Evolutionary conservation across 371 early-diverging fungal genomes (phyloP).

Genomic region (Haplosporangium sp.): DNA sequence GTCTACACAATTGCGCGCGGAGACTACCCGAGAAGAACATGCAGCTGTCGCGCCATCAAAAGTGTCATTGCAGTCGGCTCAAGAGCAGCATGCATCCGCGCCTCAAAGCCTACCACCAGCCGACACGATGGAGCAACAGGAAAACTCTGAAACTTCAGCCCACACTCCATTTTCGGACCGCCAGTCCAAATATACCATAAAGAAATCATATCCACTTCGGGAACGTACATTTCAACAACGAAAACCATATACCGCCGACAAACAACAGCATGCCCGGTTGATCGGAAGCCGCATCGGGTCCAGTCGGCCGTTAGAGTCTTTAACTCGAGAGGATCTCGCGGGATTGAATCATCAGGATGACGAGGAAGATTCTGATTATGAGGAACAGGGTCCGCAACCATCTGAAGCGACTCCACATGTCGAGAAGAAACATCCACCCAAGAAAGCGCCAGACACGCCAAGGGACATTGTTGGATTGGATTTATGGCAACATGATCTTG

Average conservation of each 20-base stretch:
- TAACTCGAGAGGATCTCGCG: conserved; percentile 6
- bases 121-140: not conserved
- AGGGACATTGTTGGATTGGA: not conserved
- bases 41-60: too few relatives aligned
- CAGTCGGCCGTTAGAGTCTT: not conserved
- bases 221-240: conserved; percentile 39
- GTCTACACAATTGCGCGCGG: too few relatives aligned
- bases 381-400: not conserved
- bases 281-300: conserved; percentile 11
- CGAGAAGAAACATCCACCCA: not conserved
- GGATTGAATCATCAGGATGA: conserved; percentile 21
- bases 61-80: too few relatives aligned
- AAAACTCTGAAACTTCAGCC: not conserved
- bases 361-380: conserved; percentile 37
- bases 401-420: not conserved
- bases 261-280: conserved; percentile 34
- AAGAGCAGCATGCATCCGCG: not conserved
- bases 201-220: conserved; percentile 29
- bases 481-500: conserved; percentile 24
- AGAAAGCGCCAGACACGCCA: not conserved
- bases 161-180: not conserved
- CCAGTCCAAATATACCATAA: not conserved
- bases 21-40: too few relatives aligned
- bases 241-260: conserved; percentile 46
- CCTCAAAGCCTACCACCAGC: not conserved